Evolutionary conservation across 1,284 basidiomycete species (phyloP).

Genomic region (Melampsora larici-populina): DNA sequence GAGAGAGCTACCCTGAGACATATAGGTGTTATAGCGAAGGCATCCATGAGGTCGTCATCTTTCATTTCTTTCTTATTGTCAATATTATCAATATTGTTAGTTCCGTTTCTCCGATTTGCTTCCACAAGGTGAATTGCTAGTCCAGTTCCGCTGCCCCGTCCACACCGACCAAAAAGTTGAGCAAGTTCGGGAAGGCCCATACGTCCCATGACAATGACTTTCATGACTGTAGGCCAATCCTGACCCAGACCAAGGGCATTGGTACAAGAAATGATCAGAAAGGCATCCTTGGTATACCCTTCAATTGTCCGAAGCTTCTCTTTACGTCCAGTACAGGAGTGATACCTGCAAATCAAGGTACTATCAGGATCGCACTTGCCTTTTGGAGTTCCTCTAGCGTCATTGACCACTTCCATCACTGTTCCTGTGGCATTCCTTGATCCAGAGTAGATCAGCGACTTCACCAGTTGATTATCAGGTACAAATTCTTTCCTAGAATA

Average conservation of each 20-base stretch:
- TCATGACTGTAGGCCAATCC: not conserved
- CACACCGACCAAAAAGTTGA: constrained; percentile 16
- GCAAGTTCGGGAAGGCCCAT: no score
- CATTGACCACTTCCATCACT: constrained; percentile 1
- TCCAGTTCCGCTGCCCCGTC: not conserved
- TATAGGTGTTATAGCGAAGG: no score
- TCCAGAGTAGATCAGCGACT: constrained; percentile 3
- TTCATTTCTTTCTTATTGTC: no score
- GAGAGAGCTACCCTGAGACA: no score
- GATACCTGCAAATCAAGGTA: not conserved
- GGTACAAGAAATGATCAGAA: constrained; percentile 3
- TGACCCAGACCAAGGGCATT: constrained; percentile 25
- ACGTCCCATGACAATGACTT: no score
- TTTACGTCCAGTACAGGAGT: not conserved
- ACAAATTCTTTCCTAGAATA: not conserved
- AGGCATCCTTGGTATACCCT: not conserved
- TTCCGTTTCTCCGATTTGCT: not conserved
- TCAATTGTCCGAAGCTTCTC: not conserved
- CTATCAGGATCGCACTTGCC: not conserved
- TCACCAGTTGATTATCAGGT: not conserved
- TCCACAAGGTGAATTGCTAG: constrained; percentile 12
- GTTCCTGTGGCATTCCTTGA: not conserved
- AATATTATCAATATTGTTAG: no score
- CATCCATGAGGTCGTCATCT: no score
- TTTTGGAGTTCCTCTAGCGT: constrained; percentile 4